phyloP scores from a whole-genome alignment of 495 filamentous ascomycete species.

The Entonaema liquescens region DNA sequence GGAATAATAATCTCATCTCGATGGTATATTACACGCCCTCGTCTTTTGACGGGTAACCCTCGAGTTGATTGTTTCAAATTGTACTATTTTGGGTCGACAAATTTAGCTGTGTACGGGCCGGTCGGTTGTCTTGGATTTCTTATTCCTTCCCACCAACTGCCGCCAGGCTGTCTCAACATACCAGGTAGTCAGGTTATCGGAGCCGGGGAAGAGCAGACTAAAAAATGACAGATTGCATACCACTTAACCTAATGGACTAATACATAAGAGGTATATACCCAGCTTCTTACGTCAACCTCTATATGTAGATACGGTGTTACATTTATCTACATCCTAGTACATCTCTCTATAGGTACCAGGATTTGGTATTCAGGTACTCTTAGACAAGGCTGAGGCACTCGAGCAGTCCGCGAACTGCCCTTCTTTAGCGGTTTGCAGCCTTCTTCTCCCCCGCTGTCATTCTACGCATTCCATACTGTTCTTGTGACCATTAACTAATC shows the following conservation, averaged over 20 bases:
- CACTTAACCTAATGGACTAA: too few relatives aligned
- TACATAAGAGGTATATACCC: neutral
- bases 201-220: neutral
- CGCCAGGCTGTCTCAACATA: neutral
- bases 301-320: constrained; percentile 4
- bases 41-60: neutral
- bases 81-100: constrained; percentile 23
- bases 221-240: neutral
- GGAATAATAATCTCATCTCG: constrained; percentile 9
- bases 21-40: constrained; percentile 1
- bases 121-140: neutral
- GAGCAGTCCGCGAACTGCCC: constrained; percentile 17
- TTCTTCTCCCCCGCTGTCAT: neutral
- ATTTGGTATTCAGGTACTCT: neutral
- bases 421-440: neutral
- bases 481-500: constrained; percentile 25
- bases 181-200: neutral
- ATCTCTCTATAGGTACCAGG: neutral
- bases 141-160: neutral
- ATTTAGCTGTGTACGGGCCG: constrained; percentile 10
- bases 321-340: neutral
- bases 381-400: constrained; percentile 26
- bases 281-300: neutral
- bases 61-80: constrained; percentile 11
- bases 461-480: neutral